A percentile compares a stretch with the other conserved stretches of the same genome.
phyloP scores from a whole-genome alignment of 305 asterid genomes.

The Lippia alba region DNA sequence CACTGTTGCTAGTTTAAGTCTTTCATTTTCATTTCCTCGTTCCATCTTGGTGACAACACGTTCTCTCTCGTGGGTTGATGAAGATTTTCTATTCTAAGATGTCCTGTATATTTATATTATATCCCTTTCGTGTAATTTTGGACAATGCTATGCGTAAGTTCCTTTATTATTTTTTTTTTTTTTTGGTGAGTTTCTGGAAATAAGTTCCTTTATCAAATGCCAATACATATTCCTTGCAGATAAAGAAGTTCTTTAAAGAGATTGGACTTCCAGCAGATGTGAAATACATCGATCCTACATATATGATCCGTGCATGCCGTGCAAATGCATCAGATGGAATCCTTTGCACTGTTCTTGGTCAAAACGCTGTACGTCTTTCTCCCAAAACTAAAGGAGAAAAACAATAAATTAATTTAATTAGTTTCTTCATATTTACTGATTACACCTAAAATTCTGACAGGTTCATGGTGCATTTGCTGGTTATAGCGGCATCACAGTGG shows the following conservation, averaged over 20 bases:
- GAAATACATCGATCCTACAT: conserved; percentile 96
- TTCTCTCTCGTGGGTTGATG: background rate
- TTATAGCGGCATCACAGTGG: conserved; percentile 94
- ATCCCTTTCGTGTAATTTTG: background rate
- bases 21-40: background rate
- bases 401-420: no score
- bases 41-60: background rate
- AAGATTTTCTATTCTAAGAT: background rate
- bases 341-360: conserved; percentile 96
- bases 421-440: background rate
- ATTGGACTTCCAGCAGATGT: conserved; percentile 80
- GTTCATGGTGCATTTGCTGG: conserved; percentile 99
- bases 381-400: no score
- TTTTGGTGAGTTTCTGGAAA: background rate
- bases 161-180: no score
- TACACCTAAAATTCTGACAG: conserved; percentile 44
- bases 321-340: conserved; percentile 99
- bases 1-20: background rate
- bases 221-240: conserved; percentile 44
- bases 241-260: conserved; percentile 82
- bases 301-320: conserved; percentile 99
- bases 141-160: background rate
- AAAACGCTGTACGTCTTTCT: conserved; percentile 84
- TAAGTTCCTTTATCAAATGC: background rate
- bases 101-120: background rate